phyloP scores from a whole-genome alignment of 2,329 filamentous ascomycete species.

The Pseudocercospora fuligena region DNA sequence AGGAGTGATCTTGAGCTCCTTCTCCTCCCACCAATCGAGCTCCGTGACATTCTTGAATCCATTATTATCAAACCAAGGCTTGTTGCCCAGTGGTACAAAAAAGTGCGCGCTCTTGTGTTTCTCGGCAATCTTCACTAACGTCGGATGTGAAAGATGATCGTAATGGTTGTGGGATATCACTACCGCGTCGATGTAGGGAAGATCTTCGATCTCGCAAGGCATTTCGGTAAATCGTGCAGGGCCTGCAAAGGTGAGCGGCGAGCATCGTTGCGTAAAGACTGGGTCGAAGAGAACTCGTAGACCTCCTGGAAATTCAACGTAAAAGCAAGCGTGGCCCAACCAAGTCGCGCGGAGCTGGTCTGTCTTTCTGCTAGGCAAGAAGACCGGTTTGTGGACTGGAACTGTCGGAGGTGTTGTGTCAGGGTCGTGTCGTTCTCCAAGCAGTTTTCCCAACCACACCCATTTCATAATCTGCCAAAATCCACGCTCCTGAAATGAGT shows the following conservation, averaged over 20 bases:
- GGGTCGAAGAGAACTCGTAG: conserved; percentile 91
- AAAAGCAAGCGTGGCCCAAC: conserved; percentile 94
- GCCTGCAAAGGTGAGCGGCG: conserved; percentile 71
- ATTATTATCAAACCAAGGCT: conserved; percentile 74
- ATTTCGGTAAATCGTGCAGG: conserved; percentile 78
- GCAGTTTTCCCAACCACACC: conserved; percentile 53
- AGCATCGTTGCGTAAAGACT: conserved; percentile 87
- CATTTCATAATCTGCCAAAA: conserved; percentile 41
- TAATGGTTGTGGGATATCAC: conserved; percentile 88
- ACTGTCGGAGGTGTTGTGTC: conserved; percentile 70
- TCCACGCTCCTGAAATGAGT: conserved; percentile 53
- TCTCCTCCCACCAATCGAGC: conserved; percentile 93
- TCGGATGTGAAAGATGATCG: conserved; percentile 82
- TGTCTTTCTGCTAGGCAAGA: conserved; percentile 65
- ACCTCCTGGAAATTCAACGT: conserved; percentile 84
- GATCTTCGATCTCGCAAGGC: conserved; percentile 76
- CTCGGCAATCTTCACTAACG: conserved; percentile 71
- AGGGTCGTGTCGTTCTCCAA: conserved; percentile 57
- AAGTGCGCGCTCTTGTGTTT: conserved; percentile 80
- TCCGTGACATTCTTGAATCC: conserved; percentile 82
- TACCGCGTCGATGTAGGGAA: conserved; percentile 75
- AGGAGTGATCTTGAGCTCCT: conserved; percentile 68
- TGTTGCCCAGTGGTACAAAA: conserved; percentile 83
- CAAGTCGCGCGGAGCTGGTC: conserved; percentile 79
- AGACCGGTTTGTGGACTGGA: conserved; percentile 68